phyloP scores from a whole-genome alignment of 2,329 filamentous ascomycete species.

The Beauveria pseudobassiana region DNA sequence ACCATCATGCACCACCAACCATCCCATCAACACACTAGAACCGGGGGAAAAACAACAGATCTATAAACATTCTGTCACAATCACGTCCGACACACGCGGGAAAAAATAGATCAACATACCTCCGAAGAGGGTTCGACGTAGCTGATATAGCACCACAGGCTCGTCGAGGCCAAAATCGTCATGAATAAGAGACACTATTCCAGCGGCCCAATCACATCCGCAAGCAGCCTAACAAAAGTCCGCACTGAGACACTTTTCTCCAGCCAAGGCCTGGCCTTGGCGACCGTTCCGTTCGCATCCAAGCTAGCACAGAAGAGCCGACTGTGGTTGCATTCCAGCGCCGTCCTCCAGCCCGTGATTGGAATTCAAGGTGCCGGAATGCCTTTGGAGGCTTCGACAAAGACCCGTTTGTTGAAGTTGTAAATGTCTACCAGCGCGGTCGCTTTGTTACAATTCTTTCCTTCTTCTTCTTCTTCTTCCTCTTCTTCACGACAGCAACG shows the following conservation, averaged over 20 bases:
- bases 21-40: background rate
- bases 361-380: constrained; percentile 3
- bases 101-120: background rate
- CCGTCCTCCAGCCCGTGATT: constrained; percentile 1
- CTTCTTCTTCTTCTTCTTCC: background rate
- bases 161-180: background rate
- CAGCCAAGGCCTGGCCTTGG: background rate
- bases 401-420: background rate
- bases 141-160: background rate
- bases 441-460: background rate
- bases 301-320: background rate
- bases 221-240: background rate
- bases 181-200: background rate
- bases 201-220: background rate
- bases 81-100: background rate
- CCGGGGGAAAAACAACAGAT: background rate
- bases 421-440: background rate
- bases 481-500: background rate
- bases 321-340: constrained; percentile 7
- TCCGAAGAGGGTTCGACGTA: background rate
- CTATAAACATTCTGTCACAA: background rate
- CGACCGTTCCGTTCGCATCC: background rate
- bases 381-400: background rate
- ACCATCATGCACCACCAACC: background rate
- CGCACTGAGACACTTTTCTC: constrained; percentile 2